These are phyloP conservation scores for Rubia balearica DNA, from an alignment of 305 asterid genomes.

Conservation along the genomic window DNA sequence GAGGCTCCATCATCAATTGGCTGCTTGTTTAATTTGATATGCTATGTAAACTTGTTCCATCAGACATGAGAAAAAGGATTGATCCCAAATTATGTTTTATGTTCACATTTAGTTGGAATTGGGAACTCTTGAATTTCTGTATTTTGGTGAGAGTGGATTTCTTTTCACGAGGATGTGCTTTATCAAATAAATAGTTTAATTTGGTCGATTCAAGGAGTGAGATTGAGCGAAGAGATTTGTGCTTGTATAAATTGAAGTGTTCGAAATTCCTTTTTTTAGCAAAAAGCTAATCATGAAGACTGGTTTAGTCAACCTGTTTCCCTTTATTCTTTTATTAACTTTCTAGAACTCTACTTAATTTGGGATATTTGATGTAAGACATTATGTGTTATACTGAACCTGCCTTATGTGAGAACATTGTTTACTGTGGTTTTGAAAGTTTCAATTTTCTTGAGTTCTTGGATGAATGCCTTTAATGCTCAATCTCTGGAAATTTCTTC, in stretches of 20 bases:
- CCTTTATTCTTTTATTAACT: background rate
- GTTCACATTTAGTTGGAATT: background rate
- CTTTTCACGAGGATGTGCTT: too few relatives aligned
- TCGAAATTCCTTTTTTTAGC: background rate
- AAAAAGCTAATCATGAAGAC: constrained; percentile 1
- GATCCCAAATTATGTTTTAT: background rate
- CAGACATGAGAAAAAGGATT: background rate
- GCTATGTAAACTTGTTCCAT: background rate
- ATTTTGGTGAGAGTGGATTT: background rate
- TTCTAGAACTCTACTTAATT: constrained; percentile 5
- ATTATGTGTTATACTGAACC: background rate
- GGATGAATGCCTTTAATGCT: background rate
- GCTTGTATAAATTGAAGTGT: background rate
- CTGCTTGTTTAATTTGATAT: background rate
- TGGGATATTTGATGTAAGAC: background rate
- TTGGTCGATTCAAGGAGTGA: background rate
- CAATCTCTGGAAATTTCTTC: background rate
- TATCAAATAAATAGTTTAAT: background rate
- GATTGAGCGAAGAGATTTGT: background rate
- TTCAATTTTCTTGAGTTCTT: background rate
- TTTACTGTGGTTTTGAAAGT: background rate
- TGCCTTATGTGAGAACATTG: background rate
- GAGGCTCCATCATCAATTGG: background rate
- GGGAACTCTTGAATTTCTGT: background rate
- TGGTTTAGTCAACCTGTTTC: constrained; percentile 7